Evolutionary conservation across 768 basidiomycete species (phyloP).

Genomic region (Leccinum variicolor): DNA sequence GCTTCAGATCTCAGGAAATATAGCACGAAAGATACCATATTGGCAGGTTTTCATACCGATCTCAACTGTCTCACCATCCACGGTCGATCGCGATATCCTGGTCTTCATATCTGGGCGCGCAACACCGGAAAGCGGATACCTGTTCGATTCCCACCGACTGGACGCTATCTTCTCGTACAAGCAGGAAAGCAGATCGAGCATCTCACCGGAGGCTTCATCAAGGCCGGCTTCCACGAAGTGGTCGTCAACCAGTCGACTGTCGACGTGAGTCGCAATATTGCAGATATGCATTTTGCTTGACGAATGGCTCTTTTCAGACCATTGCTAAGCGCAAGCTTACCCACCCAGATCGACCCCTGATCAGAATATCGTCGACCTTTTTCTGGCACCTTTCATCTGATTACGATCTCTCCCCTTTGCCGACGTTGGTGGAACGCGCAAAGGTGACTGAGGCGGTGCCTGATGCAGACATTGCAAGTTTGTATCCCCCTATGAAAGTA

Average conservation of each 20-base stretch:
- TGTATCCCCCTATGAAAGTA: conserved; percentile 77
- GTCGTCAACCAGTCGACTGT: conserved; percentile 83
- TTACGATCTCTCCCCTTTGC: conserved; percentile 68
- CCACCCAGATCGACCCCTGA: conserved; percentile 74
- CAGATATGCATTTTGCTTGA: not conserved
- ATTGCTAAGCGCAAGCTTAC: conserved; percentile 57
- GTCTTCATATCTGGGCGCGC: conserved; percentile 91
- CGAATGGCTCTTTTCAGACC: conserved; percentile 38
- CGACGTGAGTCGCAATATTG: conserved; percentile 41
- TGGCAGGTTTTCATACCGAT: conserved; percentile 94
- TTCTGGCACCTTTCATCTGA: conserved; percentile 95
- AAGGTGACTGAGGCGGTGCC: conserved; percentile 39
- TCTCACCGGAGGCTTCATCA: conserved; percentile 77
- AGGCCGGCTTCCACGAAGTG: conserved; percentile 94
- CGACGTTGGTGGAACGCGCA: conserved; percentile 48
- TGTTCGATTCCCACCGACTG: conserved; percentile 80
- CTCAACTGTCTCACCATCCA: conserved; percentile 94
- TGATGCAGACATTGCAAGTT: conserved; percentile 23
- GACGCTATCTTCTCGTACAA: conserved; percentile 83
- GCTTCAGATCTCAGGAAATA: conserved; percentile 87
- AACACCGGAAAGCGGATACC: conserved; percentile 89
- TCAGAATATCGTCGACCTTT: conserved; percentile 95
- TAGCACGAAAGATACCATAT: conserved; percentile 73
- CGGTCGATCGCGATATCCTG: conserved; percentile 82
- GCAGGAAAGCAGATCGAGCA: conserved; percentile 96